phyloP scores from a whole-genome alignment of 257 asterid genomes.

The Linaria vulgaris region DNA sequence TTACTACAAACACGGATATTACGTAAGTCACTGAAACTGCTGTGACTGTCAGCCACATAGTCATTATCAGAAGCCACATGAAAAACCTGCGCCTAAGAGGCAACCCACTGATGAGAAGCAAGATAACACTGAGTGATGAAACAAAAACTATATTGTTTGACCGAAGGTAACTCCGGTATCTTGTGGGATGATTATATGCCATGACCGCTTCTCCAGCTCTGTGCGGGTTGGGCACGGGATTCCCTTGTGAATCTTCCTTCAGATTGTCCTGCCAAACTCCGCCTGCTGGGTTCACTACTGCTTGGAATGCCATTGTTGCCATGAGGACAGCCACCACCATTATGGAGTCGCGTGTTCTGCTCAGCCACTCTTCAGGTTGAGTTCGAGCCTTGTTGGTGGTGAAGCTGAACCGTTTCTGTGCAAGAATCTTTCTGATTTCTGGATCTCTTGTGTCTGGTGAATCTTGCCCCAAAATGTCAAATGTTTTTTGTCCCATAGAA shows the following conservation, averaged over 20 bases:
- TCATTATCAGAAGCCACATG: conserved; percentile 51
- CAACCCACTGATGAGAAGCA: conserved; percentile 55
- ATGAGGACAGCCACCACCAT: conserved; percentile 13
- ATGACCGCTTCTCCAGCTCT: conserved; percentile 39
- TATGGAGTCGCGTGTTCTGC: not conserved
- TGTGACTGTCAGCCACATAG: conserved; percentile 55
- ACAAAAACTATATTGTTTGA: conserved; percentile 50
- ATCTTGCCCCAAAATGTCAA: conserved; percentile 16
- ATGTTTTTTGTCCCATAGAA: conserved; percentile 33
- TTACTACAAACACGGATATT: conserved; percentile 30
- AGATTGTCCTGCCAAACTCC: conserved; percentile 20
- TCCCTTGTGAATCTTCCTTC: not conserved
- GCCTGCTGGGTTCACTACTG: conserved; percentile 18
- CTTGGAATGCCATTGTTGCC: conserved; percentile 26
- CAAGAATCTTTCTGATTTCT: not conserved
- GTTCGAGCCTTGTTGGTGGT: not conserved
- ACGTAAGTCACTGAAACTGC: conserved; percentile 43
- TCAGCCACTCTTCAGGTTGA: conserved; percentile 25
- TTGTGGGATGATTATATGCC: conserved; percentile 33
- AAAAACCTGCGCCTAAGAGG: conserved; percentile 40
- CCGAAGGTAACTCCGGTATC: conserved; percentile 31
- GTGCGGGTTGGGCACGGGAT: not conserved
- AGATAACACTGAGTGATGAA: conserved; percentile 50
- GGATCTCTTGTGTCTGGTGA: not conserved
- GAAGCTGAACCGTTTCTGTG: not conserved